A percentile compares a stretch with the other conserved stretches of the same genome.
These are phyloP conservation scores for Halteria grandinella DNA, from an alignment of 73 alveolate species.

Conservation along the genomic window DNA sequence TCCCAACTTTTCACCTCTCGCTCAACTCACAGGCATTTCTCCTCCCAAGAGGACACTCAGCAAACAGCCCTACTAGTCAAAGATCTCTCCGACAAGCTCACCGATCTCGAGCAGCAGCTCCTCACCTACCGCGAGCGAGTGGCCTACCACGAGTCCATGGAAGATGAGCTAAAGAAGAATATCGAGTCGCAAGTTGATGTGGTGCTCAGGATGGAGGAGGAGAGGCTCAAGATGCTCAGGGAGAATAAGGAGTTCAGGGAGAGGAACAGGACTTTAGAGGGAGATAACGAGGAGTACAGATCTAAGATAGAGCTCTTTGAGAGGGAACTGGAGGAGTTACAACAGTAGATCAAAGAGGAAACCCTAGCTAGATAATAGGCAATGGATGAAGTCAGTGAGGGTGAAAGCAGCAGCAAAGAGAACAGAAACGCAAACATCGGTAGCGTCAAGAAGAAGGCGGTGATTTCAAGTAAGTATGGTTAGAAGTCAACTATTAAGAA, in stretches of 20 bases:
- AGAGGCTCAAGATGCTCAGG: constrained; percentile 30
- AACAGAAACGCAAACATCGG: neutral
- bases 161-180: constrained; percentile 54
- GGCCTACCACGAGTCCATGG: constrained; percentile 37
- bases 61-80: too few species aligned
- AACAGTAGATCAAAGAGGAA: constrained; percentile 31
- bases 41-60: neutral
- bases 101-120: constrained; percentile 32
- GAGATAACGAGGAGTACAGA: constrained; percentile 23
- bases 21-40: neutral
- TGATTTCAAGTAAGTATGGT: too few species aligned
- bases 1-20: constrained; percentile 25
- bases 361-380: neutral
- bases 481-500: too few species aligned
- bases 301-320: constrained; percentile 35
- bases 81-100: too few species aligned
- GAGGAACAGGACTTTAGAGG: neutral
- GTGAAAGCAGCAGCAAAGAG: neutral
- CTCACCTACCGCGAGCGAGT: constrained; percentile 32
- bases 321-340: constrained; percentile 28
- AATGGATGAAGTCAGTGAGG: neutral
- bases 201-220: constrained; percentile 60
- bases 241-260: constrained; percentile 41
- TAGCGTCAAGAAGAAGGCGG: neutral
- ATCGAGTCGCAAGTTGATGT: constrained; percentile 56